A percentile compares a stretch with the other conserved stretches of the same genome.
Conservation (phyloP, 2,329 filamentous ascomycete species). For the Ilyonectria sp. region DNA sequence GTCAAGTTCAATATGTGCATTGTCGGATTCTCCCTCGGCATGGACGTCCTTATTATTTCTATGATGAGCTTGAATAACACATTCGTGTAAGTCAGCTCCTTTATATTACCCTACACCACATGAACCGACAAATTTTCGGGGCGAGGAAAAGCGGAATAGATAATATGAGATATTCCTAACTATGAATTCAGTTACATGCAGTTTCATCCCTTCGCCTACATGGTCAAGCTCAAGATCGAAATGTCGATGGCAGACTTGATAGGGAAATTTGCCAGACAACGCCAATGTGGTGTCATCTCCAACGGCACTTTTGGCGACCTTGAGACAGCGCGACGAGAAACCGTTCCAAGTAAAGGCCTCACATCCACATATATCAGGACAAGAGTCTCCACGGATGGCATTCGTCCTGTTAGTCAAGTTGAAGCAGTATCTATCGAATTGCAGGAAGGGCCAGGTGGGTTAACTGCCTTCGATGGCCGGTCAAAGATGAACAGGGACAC, state of each 20-base stretch:
- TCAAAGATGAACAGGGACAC: not conserved
- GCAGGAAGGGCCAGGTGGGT: not conserved
- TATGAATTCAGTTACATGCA: constrained; percentile 56
- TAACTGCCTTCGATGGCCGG: not conserved
- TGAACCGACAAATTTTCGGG: not conserved
- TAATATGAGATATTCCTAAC: not conserved
- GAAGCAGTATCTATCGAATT: not conserved
- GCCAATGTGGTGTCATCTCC: constrained; percentile 35
- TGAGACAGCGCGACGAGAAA: too few relatives aligned
- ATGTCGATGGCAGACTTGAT: constrained; percentile 69
- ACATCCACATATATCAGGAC: too few relatives aligned
- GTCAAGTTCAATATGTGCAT: constrained; percentile 49
- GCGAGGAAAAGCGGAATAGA: not conserved
- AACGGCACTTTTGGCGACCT: constrained; percentile 36
- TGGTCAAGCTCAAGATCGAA: constrained; percentile 69
- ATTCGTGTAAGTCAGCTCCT: constrained; percentile 41
- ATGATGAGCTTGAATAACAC: constrained; percentile 49
- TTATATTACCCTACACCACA: too few relatives aligned
- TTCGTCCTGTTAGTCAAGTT: too few relatives aligned
- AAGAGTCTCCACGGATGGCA: too few relatives aligned
- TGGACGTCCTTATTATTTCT: constrained; percentile 47
- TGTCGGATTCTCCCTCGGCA: constrained; percentile 46
- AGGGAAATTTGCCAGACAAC: constrained; percentile 53
- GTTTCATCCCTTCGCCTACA: constrained; percentile 67
- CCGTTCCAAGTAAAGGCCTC: too few relatives aligned